Base-by-base conservation (phyloP, 2,329 filamentous ascomycete genomes). In the Penicillium expansum region DNA sequence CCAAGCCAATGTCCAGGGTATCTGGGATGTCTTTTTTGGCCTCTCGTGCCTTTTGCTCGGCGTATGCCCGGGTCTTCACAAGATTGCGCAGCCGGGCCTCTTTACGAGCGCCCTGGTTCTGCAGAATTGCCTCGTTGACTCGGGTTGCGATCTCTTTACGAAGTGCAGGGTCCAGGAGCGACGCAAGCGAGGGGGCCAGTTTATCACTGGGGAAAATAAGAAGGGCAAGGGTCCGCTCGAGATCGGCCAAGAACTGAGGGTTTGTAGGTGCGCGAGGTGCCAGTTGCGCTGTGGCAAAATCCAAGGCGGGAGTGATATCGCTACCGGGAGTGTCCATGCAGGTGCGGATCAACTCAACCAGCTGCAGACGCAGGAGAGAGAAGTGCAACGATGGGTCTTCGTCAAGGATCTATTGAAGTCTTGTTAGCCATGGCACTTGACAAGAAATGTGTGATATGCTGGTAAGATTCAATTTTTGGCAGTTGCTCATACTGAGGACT, bases 191-290 rank as follows among this genome's bases (percentile, higher is more conserved):
- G 2, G 90, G 86, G 43, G 90, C 85, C 37, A 97, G 82, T 51
- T 85, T 88, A 52, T 94, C 89, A n/a, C 85, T 83, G 0, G 91
- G 87, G 66, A 97, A 96, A 42, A 99, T 88, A 38, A 99, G 80
- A 39, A 99, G 82, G 0, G 91, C 89, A 87, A 99, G 96, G 0
- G 94, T 97, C 70, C 88, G 85, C 75, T 99, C 94, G 11, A 99
- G 81, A 59, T 96, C 92, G 62, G 89, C 85, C 13, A 97, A 81
- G 63, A 96, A 97, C 43, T 88, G 85, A 4, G 85, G 83, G 63
- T 92, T 91, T 5, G 86, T 90, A 0, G 92, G 87, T 8, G 93
- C 94, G 54, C 91, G 86, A 4, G 94, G 92, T 11, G 91, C 92
- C 14, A 99, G 83, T 67, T 97, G 89, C 35, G 87, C 85, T 0